Percentiles rank a stretch among this genome's conserved stretches.
Evolutionary conservation across 139 green algal species (phyloP).

Genomic region (Chlamydomonas sp.): DNA sequence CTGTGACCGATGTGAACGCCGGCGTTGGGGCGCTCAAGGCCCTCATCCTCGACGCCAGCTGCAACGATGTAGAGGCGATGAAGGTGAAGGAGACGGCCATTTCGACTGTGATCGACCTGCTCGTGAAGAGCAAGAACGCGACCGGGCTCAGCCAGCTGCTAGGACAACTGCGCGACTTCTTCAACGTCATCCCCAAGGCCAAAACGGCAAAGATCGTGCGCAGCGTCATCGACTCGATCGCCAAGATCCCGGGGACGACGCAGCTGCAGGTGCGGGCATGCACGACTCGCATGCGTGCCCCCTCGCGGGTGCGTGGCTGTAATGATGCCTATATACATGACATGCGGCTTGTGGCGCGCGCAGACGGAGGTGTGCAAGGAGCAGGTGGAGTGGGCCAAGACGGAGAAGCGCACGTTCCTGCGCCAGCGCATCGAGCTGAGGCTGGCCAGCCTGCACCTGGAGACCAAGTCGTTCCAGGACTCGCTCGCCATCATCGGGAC

Average conservation of each 20-base stretch:
- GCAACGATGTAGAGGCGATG: constrained; percentile 50
- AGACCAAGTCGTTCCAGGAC: constrained; percentile 64
- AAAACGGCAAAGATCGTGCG: constrained; percentile 98
- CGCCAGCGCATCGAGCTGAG: constrained; percentile 90
- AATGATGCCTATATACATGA: constrained; percentile 10
- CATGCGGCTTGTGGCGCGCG: not conserved
- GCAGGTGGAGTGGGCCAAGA: constrained; percentile 84
- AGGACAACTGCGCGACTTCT: constrained; percentile 76
- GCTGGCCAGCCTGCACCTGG: constrained; percentile 79
- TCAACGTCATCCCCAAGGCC: constrained; percentile 86
- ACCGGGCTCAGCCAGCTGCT: constrained; percentile 67
- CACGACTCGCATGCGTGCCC: not conserved
- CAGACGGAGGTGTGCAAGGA: constrained; percentile 83
- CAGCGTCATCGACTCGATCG: constrained; percentile 87
- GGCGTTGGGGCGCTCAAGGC: not conserved
- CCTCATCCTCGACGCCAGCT: not conserved
- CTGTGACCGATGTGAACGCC: not conserved
- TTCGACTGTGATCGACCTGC: constrained; percentile 50
- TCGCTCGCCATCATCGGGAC: constrained; percentile 70
- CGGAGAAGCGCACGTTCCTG: constrained; percentile 95
- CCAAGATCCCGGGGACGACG: constrained; percentile 77
- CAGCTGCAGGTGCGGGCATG: constrained; percentile 66
- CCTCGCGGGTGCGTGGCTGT: not conserved
- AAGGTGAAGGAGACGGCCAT: constrained; percentile 81
- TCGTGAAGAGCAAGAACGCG: constrained; percentile 64